A percentile compares a stretch with the other conserved stretches of the same genome.
phyloP scores from a whole-genome alignment of 805 yeast genomes.

The Sugiyamaella chiloensis region DNA sequence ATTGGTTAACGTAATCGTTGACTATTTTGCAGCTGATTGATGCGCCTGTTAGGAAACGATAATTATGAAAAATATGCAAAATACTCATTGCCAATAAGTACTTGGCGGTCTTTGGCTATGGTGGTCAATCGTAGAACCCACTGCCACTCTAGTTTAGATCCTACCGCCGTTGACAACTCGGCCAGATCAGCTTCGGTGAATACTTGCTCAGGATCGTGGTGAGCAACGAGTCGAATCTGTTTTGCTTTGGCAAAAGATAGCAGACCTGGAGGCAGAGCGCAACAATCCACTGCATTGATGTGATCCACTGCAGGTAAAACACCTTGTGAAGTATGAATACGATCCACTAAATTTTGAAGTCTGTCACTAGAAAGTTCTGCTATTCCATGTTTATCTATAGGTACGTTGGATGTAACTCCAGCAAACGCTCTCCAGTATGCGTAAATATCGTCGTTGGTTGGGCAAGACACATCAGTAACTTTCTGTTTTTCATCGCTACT shows the following conservation, averaged over 20 bases:
- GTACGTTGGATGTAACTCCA: slow-evolving; percentile 11
- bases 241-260: slow-evolving; percentile 27
- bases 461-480: neutral
- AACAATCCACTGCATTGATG: slow-evolving; percentile 35
- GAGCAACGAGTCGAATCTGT: slow-evolving; percentile 32
- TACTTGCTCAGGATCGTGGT: slow-evolving; percentile 33
- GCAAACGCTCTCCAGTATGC: slow-evolving; percentile 25
- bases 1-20: slow-evolving; percentile 62
- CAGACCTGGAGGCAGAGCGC: slow-evolving; percentile 35
- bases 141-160: slow-evolving; percentile 15
- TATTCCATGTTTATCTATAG: slow-evolving; percentile 26
- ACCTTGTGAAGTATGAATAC: slow-evolving; percentile 14
- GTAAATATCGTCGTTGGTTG: slow-evolving; percentile 16
- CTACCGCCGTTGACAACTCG: slow-evolving; percentile 12
- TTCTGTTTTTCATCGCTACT: neutral
- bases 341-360: slow-evolving; percentile 22
- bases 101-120: slow-evolving; percentile 25
- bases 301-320: slow-evolving; percentile 28
- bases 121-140: slow-evolving; percentile 26
- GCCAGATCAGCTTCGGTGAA: slow-evolving; percentile 19
- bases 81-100: slow-evolving; percentile 25
- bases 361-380: slow-evolving; percentile 30
- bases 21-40: slow-evolving; percentile 29
- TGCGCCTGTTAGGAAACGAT: neutral
- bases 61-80: slow-evolving; percentile 7